phyloP scores from a whole-genome alignment of 768 basidiomycete genomes.

The Agaricus blazei region DNA sequence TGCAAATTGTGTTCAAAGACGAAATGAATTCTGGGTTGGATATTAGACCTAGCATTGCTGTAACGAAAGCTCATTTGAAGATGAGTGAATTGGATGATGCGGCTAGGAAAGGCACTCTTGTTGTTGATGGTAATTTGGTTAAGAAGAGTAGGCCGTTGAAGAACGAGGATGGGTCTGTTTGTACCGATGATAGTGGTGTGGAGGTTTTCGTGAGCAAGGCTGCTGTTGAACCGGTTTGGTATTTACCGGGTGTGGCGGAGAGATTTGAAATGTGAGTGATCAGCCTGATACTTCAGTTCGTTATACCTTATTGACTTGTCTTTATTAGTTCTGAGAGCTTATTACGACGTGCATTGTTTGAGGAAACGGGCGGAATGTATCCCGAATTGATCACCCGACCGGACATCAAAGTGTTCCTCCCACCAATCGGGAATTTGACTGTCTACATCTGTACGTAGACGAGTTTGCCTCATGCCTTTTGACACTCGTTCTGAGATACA shows the following conservation, averaged over 20 bases:
- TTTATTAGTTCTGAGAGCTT: conserved; percentile 66
- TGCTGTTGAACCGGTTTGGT: conserved; percentile 96
- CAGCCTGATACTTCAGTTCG: not conserved
- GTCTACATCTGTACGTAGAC: conserved; percentile 77
- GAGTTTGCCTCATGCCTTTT: not conserved
- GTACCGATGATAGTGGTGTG: conserved; percentile 56
- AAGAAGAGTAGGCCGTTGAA: conserved; percentile 57
- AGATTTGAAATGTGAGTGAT: conserved; percentile 82
- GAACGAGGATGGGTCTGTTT: conserved; percentile 59
- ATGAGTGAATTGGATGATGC: conserved; percentile 88
- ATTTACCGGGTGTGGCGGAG: conserved; percentile 87
- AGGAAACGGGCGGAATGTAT: conserved; percentile 95
- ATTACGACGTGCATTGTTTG: conserved; percentile 88
- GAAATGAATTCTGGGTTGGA: conserved; percentile 73
- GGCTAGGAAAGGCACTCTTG: conserved; percentile 64
- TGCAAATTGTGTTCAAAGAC: conserved; percentile 61
- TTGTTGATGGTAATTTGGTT: conserved; percentile 80
- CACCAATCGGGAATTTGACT: conserved; percentile 88
- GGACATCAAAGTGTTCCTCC: conserved; percentile 93
- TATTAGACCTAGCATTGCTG: conserved; percentile 86
- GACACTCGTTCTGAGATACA: not conserved
- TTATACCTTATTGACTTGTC: not conserved
- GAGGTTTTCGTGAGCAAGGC: conserved; percentile 91
- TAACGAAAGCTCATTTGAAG: conserved; percentile 93
- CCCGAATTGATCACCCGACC: conserved; percentile 94